Evolutionary conservation across 176 grass and related monocot genomes (phyloP), one percentile per base, ranked within the genome.

Genomic region (Carex scoparia): DNA sequence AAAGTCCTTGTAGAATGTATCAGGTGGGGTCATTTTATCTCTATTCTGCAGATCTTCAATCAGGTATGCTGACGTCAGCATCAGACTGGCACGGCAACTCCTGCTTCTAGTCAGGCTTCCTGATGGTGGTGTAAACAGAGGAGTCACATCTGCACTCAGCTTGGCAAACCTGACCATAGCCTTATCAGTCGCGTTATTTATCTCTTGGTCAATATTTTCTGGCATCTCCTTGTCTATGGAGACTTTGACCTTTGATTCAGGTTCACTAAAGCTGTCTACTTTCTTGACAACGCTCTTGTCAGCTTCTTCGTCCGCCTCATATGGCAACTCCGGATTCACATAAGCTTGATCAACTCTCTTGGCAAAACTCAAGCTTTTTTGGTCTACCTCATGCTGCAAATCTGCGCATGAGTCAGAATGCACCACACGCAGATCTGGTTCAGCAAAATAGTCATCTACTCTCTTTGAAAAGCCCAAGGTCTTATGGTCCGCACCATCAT

Each of bases 81-180:
- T 95, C 87, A 95, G 84, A 53, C 85, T 95, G 71, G 93, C 90
- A 76, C 75, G 93, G 90, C 96, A 99, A 84, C 93, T 99, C 79
- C 57, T 95, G 51, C 90, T 94, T 86, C 90, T 94, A 27, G 78
- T 88, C 31, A 95, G 27, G 13, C 62, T 53, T 33, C 81, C 63
- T 31, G 81, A 32, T 5, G 80, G 56, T 51, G 65, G 16, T 5
- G 23, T 28, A 69, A 67, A 18, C 42, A 67, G 51, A 44, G 61
- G 59, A 53, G 61, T 23, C 38, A 67, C 81, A 18, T 68, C 81
- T 4, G 40, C 44, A 69, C 37, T 83, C 10, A 63, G 35, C 35
- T 64, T 53, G 31, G 35, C n/a, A 61, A 53, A 68, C 54, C 65
- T 83, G 38, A 18, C 42, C 62, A 53, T 38, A 32, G 40, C 48